phyloP scores from a whole-genome alignment of 495 filamentous ascomycete species.

The Xylaria bambusicola region DNA sequence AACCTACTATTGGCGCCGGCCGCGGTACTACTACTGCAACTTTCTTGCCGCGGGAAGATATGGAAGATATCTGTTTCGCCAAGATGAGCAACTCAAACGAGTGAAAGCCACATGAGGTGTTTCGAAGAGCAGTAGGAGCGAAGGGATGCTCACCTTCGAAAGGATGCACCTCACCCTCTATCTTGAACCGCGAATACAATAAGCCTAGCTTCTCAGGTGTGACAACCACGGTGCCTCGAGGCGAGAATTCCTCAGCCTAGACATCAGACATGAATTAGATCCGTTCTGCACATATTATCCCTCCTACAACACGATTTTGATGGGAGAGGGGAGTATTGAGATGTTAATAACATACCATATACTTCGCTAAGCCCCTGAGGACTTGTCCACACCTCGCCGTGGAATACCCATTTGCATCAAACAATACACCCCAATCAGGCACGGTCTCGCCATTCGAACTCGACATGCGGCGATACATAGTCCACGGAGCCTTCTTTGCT shows the following conservation, averaged over 20 bases:
- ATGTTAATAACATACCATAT: slow-evolving; percentile 60
- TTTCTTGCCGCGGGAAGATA: slow-evolving; percentile 10
- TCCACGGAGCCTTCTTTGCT: slow-evolving; percentile 15
- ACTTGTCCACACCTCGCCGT: slow-evolving; percentile 71
- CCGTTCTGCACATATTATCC: background rate
- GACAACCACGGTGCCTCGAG: slow-evolving; percentile 61
- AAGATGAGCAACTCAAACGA: background rate
- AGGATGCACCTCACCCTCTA: slow-evolving; percentile 58
- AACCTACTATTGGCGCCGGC: slow-evolving; percentile 23
- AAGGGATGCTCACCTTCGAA: slow-evolving; percentile 35
- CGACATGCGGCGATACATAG: slow-evolving; percentile 11
- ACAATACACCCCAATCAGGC: slow-evolving; percentile 73
- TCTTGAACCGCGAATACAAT: slow-evolving; percentile 69
- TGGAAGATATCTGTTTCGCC: slow-evolving; percentile 50
- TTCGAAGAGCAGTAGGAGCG: background rate
- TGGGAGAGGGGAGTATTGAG: background rate
- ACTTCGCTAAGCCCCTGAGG: slow-evolving; percentile 72
- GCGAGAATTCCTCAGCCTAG: slow-evolving; percentile 18
- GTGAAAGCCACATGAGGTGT: no score
- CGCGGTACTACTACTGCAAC: slow-evolving; percentile 20
- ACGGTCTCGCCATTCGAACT: slow-evolving; percentile 6
- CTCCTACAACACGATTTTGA: background rate
- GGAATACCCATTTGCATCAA: slow-evolving; percentile 66
- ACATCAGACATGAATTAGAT: slow-evolving; percentile 23
- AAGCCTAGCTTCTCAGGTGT: slow-evolving; percentile 76